A percentile compares a stretch with the other conserved stretches of the same genome.
phyloP scores from a whole-genome alignment of 2,329 filamentous ascomycete species.

The Colletotrichum lupini region DNA sequence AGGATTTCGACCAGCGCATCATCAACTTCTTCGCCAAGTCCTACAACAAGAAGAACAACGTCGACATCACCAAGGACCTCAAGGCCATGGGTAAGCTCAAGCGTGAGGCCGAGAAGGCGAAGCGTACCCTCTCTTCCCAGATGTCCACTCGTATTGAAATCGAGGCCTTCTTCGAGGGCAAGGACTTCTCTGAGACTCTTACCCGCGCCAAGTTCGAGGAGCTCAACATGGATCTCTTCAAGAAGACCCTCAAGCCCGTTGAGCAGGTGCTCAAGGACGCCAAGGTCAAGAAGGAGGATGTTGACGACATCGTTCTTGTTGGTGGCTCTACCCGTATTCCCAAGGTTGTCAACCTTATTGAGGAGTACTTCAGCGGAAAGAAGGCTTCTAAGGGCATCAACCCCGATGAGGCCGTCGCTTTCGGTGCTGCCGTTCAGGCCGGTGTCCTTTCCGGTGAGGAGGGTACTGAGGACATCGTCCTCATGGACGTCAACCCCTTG shows the following conservation, averaged over 20 bases:
- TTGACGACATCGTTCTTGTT: slow-evolving; percentile 97
- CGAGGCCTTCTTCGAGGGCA: slow-evolving; percentile 94
- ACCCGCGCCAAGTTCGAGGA: slow-evolving; percentile 99
- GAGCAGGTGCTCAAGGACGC: slow-evolving; percentile 99
- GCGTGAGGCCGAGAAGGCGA: slow-evolving; percentile 99
- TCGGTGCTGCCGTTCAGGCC: slow-evolving; percentile 96
- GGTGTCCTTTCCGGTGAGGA: slow-evolving; percentile 93
- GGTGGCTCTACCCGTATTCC: slow-evolving; percentile 99
- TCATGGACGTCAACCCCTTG: slow-evolving; percentile 97
- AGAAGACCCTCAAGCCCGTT: slow-evolving; percentile 98
- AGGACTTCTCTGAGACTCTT: slow-evolving; percentile 98
- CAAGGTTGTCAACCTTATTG: slow-evolving; percentile 89
- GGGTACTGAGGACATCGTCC: slow-evolving; percentile 82
- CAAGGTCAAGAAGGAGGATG: slow-evolving; percentile 94
- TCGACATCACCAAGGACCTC: slow-evolving; percentile 91
- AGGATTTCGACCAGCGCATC: slow-evolving; percentile 98
- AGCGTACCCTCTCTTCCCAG: slow-evolving; percentile 95
- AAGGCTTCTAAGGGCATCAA: slow-evolving; percentile 99
- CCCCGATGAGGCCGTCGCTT: slow-evolving; percentile 98
- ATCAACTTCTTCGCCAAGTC: slow-evolving; percentile 96
- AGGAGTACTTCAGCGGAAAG: slow-evolving; percentile 96
- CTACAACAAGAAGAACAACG: slow-evolving; percentile 98
- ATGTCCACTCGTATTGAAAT: slow-evolving; percentile 96
- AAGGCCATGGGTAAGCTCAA: slow-evolving; percentile 99
- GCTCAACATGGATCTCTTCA: slow-evolving; percentile 98